Evolutionary conservation across 306 rosid species (phyloP), one percentile per base, ranked within the genome.

Genomic region (Sphenostylis stenocarpa): DNA sequence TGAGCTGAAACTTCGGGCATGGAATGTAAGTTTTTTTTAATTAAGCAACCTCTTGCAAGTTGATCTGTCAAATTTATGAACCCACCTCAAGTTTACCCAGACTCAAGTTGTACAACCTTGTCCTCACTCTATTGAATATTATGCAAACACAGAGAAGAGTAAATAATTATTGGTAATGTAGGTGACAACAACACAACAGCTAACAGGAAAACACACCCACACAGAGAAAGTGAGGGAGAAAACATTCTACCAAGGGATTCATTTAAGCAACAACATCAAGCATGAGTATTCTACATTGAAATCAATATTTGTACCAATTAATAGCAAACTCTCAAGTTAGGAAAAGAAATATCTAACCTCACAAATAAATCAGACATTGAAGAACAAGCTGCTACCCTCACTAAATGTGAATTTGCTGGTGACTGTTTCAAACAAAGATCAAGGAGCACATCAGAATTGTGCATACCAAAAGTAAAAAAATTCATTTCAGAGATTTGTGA

Each of bases 321-420:
- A 77, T 44, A 77, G 7, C 67, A 45, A 56, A 31, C 19, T 47
- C 15, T 70, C 34, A 57, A 26, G 52, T 73, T 73, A 61, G 47
- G 58, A 61, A 66, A 67, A 65, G 19, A 84, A 56, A 29, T 56
- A 80, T 55, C 90, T 21, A 83, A 95, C 99, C 99, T 95, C 73
- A 78, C 63, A 63, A 95, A 77, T 26, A 92, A 73, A 89, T 90
- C 99, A 53, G 92, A 86, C 41, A 91, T 70, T 4, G 99, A 84
- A 80, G 92, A 87, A 68, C 93, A 90, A n/a, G 96, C 82, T 66
- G 93, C 91, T 72, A 89, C 87, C 90, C 67, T 92, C 85, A 95
- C 81, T 85, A 88, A 61, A 74, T 82, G 84, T 72, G 91, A 92
- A 81, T 85, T 83, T 82, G 67, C 45, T 0, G 86, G 62, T 9